phyloP scores from a whole-genome alignment of 2,329 filamentous ascomycete genomes.

The Aspergillus texensis region DNA sequence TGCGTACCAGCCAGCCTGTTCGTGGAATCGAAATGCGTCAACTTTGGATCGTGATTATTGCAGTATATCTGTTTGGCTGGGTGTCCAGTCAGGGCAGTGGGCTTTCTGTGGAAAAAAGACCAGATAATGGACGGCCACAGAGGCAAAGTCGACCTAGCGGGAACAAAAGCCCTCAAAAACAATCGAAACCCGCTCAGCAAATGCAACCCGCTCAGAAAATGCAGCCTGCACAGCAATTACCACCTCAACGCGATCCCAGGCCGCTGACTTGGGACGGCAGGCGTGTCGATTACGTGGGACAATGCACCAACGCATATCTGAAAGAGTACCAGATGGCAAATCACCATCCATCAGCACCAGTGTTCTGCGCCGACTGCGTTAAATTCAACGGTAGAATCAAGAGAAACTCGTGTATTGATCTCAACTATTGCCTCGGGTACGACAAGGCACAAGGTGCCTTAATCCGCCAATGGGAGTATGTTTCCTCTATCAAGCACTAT shows the following conservation, averaged over 20 bases:
- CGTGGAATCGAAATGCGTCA: not conserved
- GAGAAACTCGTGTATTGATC: not conserved
- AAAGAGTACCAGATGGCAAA: not conserved
- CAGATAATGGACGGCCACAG: too few relatives aligned
- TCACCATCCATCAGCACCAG: not conserved
- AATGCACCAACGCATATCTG: not conserved
- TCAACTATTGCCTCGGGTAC: not conserved
- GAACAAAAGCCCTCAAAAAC: not conserved
- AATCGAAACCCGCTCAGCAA: not conserved
- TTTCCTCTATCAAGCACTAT: not conserved
- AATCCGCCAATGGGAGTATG: not conserved
- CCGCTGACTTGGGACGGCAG: not conserved
- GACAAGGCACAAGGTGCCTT: not conserved
- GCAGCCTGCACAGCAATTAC: not conserved
- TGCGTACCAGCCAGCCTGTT: rapidly evolving
- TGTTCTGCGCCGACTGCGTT: not conserved
- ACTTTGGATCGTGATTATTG: not conserved
- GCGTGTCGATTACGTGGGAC: not conserved
- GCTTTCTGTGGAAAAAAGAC: not conserved
- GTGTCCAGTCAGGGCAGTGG: not conserved
- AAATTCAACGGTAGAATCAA: not conserved
- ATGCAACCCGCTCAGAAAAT: too few relatives aligned
- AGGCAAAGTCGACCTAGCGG: not conserved
- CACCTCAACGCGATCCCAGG: not conserved
- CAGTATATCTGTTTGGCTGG: not conserved